Base-by-base conservation (phyloP, 805 yeast species). In the Yarrowia bubula region DNA sequence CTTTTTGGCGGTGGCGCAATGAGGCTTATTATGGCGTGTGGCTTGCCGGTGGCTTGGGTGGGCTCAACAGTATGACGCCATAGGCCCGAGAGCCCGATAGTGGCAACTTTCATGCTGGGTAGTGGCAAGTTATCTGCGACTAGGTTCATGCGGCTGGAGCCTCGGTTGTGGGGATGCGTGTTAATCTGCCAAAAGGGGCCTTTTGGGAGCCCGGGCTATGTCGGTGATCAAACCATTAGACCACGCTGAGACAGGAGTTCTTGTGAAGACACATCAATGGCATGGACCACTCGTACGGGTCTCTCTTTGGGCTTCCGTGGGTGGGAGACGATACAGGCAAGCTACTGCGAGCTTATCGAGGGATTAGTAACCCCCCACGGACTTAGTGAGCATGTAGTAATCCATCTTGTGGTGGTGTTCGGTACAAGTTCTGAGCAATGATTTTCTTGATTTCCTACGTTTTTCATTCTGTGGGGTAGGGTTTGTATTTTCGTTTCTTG, bases 141-240 rank as follows among this genome's bases (percentile, higher is more conserved):
- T 55, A 55, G 47, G 61, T 55, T 55, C 61, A 55, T 55, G 61
- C 47, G 47, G 58, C 58, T 51, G 58, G 47, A 39, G 47, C 61
- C 61, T 55, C 61, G 61, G 61, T 53, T 53, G 60, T 50, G 57
- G 57, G 57, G 57, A 37, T 50, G 57, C 33, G 57, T 22, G 58
- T 9, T 18, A 33, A 33, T 50, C 42, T 50, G 57, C 43, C 58
- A 6, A 51, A 51, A 51, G 35, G 33, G 42, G 58, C 42, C 9
- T 50, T 35, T 50, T 13, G 57, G 57, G 42, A 14, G 5, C 15
- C 18, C 57, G 57, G 57, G 41, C 32, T 10, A 3, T 33, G 38
- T 9, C 38, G 38, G 38, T 35, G 38, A 35, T 35, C 38, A 9
- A 35, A 10, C 38, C 10, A 35, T 10, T 11, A 35, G 38, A 3